Evolutionary conservation across 1,139 yeast species (phyloP), one percentile per base, ranked within the genome.

Genomic region (Yamadazyma diospyri): DNA sequence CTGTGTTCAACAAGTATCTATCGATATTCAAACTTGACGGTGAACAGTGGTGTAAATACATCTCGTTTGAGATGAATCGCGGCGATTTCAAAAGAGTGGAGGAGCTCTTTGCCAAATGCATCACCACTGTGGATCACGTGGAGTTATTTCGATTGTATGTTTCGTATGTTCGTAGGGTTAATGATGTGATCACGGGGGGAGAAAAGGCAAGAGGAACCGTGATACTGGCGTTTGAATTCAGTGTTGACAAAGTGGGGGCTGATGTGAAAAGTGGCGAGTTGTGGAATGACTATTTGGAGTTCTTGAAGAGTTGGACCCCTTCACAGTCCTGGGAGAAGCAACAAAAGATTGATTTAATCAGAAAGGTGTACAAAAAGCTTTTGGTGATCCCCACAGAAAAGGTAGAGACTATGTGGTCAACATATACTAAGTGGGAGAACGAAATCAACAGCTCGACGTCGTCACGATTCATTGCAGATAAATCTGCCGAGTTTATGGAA

Each of bases 251-350:
- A 41, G 88, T 89, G 21, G 94, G 95, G 1, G 65, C 79, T 33
- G 98, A 92, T 54, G 73, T 83, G 6, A 69, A 72, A 27, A 76
- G 92, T 29, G 83, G 84, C 20, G 67, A 68, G 2, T 63, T 92
- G 34, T 92, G 97, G 96, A 69, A 71, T 32, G 95, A 86, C 48
- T 92, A 86, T 52, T 57, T 92, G 22, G 81, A 72, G n/a, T 89
- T 88, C 48, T 68, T 89, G 41, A 81, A 80, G 46, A 64, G 76
- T 27, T 83, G 92, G 83, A 83, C 82, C 20, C 86, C 95, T 1
- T 64, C 78, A 11, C 81, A 86, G 25, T 76, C 82, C 29, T 86
- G 94, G 86, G 97, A 89, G 52, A 83, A 79, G 45, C 94, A 85
- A 51, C 94, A 85, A 48, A 81, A 85, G 43, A 70, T 75, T 48